Evolutionary conservation across 2,329 filamentous ascomycete genomes (phyloP), one percentile per base, ranked within the genome.

Genomic region (Fusarium subglutinans): DNA sequence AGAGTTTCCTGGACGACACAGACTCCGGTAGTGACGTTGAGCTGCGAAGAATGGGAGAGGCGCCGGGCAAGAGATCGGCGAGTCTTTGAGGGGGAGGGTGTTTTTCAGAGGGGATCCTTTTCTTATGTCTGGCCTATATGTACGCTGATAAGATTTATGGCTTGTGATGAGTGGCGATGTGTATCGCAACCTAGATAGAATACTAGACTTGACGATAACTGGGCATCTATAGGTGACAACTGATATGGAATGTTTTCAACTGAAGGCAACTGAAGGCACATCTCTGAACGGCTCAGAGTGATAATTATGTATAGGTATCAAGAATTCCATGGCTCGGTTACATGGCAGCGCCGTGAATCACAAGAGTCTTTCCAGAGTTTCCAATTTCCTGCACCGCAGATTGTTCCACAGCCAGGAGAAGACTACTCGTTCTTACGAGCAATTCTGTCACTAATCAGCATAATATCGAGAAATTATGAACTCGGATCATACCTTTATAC

Each of bases 401-500:
- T 78, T 89, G 85, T 79, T 96, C 94, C 30, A 93, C 83, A 66
- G 87, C 90, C 43, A 92, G 81, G 20, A 94, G 84, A 41, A 94
- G 83, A 76, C 88, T 87, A 55, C 87, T 89, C 8, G 90, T 90
- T 55, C 90, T 88, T 41, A 95, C 86, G 47, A 93, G 82, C 60
- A 95, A 82, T 83, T 94, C 93, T 93, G 40, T 54, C 24, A 26
- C 40, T 65, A 78, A 43, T 80, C 70, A 63, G 59, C 47, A 33
- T 5, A n/a, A n/a, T 5, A 18, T 6, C 50, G 10, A 11, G n/a
- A 5, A 53, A 53, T 22, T 9, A 20, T 53, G n/a, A 53, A 11
- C 18, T 17, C 24, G 24, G 17, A 50, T 79, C 86, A 66, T 84
- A 94, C 93, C 91, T 88, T 93, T 86, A 77, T 94, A 93, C 63